Base-by-base conservation (phyloP, 805 yeast genomes). In the Hanseniaspora pseudoguilliermondii region DNA sequence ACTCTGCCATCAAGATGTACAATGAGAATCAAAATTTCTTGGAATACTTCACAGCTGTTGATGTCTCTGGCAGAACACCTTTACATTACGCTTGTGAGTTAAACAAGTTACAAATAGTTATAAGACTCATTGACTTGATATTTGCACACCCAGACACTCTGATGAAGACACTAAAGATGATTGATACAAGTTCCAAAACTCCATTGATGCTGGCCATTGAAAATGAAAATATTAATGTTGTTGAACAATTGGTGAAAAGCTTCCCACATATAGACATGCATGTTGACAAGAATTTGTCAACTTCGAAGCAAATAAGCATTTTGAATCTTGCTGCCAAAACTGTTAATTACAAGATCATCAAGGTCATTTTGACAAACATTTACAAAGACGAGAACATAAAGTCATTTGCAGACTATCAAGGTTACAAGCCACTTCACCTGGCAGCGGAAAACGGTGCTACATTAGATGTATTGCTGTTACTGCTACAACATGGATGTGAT, bases 281-380 rank as follows among this genome's bases (percentile, higher is more conserved):
- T 40, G 15, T 18, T 25, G 73, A 70, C 43, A 67, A 72, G 16
- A 77, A 74, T 58, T 81, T 84, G 41, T 84, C 80, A 58, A 86
- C 88, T 64, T 70, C 83, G 49, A 47, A 46, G 34, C 50, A 43
- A 23, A 46, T 49, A 29, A 43, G 39, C 29, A 88, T 91, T 0
- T 74, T 93, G 48, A 88, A 86, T 64, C 80, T 85, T 64, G 96
- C 97, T 1, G 93, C 97, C 69, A 83, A 84, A 63, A 78, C 79
- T 58, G 96, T 96, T 15, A 81, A 86, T 63, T 78, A 75, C 59
- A 79, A 80, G 50, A 83, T 86, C 10, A 83, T 88, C 18, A 77
- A 82, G 60, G 71, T 81, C 55, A 69, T 89, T 13, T 69, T 90
- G 41, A 71, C 75, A 15, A 61, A 59, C 36, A 64, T 70, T 63